phyloP scores from a whole-genome alignment of 257 asterid species.

The Rauvolfia tetraphylla region DNA sequence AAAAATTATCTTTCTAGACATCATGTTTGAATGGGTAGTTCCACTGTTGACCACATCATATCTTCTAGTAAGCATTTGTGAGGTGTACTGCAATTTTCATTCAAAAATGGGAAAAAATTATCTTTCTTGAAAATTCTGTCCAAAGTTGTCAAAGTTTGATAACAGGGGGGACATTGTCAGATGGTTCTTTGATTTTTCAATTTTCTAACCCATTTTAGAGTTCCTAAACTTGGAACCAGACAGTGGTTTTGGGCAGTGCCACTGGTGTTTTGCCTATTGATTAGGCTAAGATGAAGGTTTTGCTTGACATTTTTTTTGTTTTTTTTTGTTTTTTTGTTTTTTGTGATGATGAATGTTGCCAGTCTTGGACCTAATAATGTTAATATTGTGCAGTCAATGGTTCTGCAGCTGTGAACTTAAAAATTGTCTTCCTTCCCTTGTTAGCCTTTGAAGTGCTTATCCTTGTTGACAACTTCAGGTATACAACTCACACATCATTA shows the following conservation, averaged over 20 bases:
- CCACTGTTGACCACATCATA: not conserved
- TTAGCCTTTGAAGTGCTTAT: constrained; percentile 71
- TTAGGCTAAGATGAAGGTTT: not conserved
- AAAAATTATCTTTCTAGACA: not conserved
- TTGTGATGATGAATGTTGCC: constrained; percentile 8
- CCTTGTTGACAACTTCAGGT: constrained; percentile 94
- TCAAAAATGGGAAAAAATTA: not conserved
- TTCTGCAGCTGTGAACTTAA: constrained; percentile 71
- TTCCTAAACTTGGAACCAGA: constrained; percentile 1
- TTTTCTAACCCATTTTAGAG: not conserved
- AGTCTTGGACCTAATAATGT: constrained; percentile 10
- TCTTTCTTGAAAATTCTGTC: not conserved
- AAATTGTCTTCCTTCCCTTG: constrained; percentile 86
- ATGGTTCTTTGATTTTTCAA: not conserved
- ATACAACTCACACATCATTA: not conserved
- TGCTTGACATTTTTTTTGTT: not conserved
- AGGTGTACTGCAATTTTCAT: not conserved
- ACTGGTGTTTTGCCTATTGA: not conserved
- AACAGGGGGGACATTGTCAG: not conserved
- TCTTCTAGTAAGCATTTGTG: not conserved
- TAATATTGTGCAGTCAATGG: constrained; percentile 52
- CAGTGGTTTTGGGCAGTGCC: too few relatives aligned
- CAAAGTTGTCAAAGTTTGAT: not conserved
- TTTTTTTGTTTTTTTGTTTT: too few relatives aligned
- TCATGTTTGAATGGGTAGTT: not conserved